Evolutionary conservation across 2,329 filamentous ascomycete species (phyloP).

Genomic region (Fusarium austroafricanum): DNA sequence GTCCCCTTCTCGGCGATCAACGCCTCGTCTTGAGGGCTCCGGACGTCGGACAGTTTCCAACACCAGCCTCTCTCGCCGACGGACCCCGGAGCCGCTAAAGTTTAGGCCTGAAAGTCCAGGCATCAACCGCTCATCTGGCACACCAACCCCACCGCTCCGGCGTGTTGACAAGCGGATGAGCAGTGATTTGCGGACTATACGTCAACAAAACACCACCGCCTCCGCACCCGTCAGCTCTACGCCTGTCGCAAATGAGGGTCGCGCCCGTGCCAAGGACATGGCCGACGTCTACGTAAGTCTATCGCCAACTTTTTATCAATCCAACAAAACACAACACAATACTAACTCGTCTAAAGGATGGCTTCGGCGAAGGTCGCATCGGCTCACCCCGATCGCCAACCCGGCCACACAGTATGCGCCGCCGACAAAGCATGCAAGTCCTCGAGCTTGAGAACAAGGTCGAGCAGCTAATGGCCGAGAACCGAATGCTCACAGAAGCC

Average conservation of each 20-base stretch:
- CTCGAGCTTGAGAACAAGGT: slow-evolving; percentile 89
- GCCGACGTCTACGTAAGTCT: slow-evolving; percentile 90
- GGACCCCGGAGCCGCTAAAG: slow-evolving; percentile 65
- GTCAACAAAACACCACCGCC: slow-evolving; percentile 53
- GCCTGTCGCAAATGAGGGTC: slow-evolving; percentile 87
- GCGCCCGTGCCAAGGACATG: slow-evolving; percentile 86
- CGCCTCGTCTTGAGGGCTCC: slow-evolving; percentile 40
- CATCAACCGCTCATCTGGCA: slow-evolving; percentile 55
- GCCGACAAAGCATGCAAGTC: slow-evolving; percentile 96
- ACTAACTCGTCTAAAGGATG: slow-evolving; percentile 72
- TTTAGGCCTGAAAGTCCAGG: slow-evolving; percentile 73
- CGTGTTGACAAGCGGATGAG: slow-evolving; percentile 75
- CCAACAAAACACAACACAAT: background rate
- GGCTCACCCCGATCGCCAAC: slow-evolving; percentile 92
- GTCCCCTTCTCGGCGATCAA: slow-evolving; percentile 35
- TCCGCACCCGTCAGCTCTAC: slow-evolving; percentile 55
- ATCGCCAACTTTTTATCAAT: slow-evolving; percentile 35
- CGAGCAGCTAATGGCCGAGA: slow-evolving; percentile 87
- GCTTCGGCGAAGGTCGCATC: slow-evolving; percentile 87
- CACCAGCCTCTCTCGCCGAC: slow-evolving; percentile 62
- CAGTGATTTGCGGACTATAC: slow-evolving; percentile 72
- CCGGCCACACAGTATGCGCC: slow-evolving; percentile 93
- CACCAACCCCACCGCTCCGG: slow-evolving; percentile 75
- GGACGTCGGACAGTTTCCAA: slow-evolving; percentile 63
- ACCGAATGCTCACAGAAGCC: slow-evolving; percentile 80